Conservation (phyloP, 1,284 basidiomycete genomes). For the Ceratobasidium papillatum region DNA sequence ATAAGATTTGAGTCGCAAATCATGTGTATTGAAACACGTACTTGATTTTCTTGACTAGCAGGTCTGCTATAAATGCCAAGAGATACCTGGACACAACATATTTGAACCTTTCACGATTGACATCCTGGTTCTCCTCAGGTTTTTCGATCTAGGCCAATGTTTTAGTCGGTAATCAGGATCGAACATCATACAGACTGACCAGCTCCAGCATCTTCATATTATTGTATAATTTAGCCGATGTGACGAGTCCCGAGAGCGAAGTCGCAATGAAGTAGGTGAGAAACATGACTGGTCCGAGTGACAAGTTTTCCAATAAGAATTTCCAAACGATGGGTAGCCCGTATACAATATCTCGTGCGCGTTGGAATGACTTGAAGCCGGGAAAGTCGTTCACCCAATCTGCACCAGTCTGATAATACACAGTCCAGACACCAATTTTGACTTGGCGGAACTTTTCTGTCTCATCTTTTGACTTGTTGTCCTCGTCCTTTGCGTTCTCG, state of each 20-base stretch:
- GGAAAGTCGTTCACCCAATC: not conserved
- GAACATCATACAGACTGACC: not conserved
- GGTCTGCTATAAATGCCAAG: not conserved
- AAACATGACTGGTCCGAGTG: slow-evolving; percentile 12
- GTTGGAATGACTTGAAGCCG: not conserved
- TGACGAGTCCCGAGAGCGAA: not conserved
- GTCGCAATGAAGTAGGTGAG: slow-evolving; percentile 4
- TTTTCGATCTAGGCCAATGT: not conserved
- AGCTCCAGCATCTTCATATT: slow-evolving; percentile 14
- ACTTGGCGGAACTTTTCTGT: not conserved
- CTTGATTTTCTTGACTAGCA: not conserved
- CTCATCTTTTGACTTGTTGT: not conserved
- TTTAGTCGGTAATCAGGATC: not conserved
- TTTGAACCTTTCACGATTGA: not conserved
- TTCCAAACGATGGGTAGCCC: slow-evolving; percentile 25
- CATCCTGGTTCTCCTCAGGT: not conserved
- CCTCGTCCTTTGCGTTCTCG: not conserved
- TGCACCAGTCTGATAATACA: slow-evolving; percentile 1
- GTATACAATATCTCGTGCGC: not conserved
- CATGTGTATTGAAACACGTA: not conserved
- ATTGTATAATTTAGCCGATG: slow-evolving; percentile 9
- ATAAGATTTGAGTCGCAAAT: not conserved
- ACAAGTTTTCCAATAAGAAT: slow-evolving; percentile 8
- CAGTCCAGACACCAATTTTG: slow-evolving; percentile 18
- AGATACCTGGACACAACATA: not conserved